Evolutionary conservation across 257 asterid genomes (phyloP), one percentile per base, ranked within the genome.

Genomic region (Ocimum tenuiflorum): DNA sequence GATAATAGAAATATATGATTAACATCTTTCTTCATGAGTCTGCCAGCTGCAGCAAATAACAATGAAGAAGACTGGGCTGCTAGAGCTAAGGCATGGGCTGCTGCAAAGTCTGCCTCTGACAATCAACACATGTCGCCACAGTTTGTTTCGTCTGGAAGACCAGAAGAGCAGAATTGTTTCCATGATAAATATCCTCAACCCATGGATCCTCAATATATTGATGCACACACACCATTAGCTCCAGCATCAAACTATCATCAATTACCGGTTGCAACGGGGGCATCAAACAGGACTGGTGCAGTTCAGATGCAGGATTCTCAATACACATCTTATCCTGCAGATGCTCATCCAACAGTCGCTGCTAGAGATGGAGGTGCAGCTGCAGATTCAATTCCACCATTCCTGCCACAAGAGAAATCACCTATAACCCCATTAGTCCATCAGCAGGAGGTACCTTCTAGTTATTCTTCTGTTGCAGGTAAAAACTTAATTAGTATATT

Each of bases 371-470:
- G 86, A 76, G 80, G 76, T 68, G 35, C 62, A 57, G 68, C 78
- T 69, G 89, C 84, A 56, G 87, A 89, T 72, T 74, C 91, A 67
- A 43, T 67, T 68, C 71, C 81, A 68, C 68, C 83, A n/a, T 82
- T 68, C 68, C 74, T 72, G 50, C 88, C 75, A 65, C 83, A 66
- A 58, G 88, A 81, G 66, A 83, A 75, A 65, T 79, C 88, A 43
- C 81, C 94, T 62, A 73, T 77, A 60, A 85, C 79, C 73, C 80
- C 92, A 81, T 72, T 83, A 48, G 82, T 79, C 84, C 92, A 80
- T 82, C 97, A 77, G 99, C 99, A 88, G 99, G 99, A 94, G 99
- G 99, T 94, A 94, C 92, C 99, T 94, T 94, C 95, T 94, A 90
- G 97, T 94, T 94, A 94, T 94, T 86, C 97, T 90, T 88, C 99